phyloP scores from a whole-genome alignment of 1,139 yeast genomes.

The Zygosaccharomyces sapae region DNA sequence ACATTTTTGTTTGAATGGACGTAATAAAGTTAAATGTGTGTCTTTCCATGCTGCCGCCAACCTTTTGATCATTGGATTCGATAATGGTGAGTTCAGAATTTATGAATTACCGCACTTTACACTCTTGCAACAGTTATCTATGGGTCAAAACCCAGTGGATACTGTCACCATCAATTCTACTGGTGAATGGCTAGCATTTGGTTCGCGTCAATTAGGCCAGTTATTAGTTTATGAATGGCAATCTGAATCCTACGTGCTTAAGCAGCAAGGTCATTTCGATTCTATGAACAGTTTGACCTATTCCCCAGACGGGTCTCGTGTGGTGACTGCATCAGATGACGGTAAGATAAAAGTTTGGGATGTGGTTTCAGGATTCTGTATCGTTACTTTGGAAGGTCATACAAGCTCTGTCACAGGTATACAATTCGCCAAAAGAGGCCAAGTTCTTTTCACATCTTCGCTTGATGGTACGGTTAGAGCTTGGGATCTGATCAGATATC shows the following conservation, averaged over 20 bases:
- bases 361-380: conserved; percentile 83
- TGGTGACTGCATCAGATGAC: conserved; percentile 94
- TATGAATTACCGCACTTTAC: conserved; percentile 80
- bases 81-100: conserved; percentile 86
- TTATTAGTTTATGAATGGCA: conserved; percentile 97
- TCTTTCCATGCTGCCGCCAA: conserved; percentile 73
- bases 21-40: conserved; percentile 69
- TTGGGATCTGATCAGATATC: conserved; percentile 88
- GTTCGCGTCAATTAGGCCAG: conserved; percentile 86
- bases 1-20: conserved; percentile 66
- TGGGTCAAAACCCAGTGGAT: conserved; percentile 88
- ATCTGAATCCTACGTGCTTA: conserved; percentile 88
- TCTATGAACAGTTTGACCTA: conserved; percentile 77
- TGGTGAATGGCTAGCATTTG: conserved; percentile 98
- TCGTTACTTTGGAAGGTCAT: conserved; percentile 89
- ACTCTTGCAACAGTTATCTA: conserved; percentile 77
- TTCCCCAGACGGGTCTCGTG: conserved; percentile 91
- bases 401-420: conserved; percentile 84
- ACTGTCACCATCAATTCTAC: conserved; percentile 72
- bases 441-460: conserved; percentile 84
- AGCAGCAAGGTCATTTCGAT: conserved; percentile 97
- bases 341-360: conserved; percentile 98
- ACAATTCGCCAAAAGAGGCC: conserved; percentile 80
- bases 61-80: conserved; percentile 82
- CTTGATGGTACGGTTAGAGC: conserved; percentile 97